A percentile compares a stretch with the other conserved stretches of the same genome.
These are phyloP conservation scores for Xylaria cubensis DNA, from an alignment of 495 filamentous ascomycete species.

Conservation along the genomic window DNA sequence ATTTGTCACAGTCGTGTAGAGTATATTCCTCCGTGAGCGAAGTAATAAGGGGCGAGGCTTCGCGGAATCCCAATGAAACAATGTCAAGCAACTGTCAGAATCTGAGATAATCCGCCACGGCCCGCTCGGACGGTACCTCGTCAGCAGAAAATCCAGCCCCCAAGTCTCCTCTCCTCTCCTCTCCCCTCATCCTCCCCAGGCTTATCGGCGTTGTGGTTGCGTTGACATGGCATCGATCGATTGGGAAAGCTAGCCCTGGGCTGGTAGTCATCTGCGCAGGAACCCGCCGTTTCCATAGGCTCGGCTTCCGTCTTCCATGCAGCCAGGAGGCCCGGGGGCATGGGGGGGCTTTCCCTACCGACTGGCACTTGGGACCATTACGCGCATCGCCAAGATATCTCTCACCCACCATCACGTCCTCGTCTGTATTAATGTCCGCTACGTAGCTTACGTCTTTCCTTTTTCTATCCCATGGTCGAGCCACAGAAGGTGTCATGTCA, in stretches of 20 bases:
- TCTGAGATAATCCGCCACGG: slow-evolving; percentile 41
- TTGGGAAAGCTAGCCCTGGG: slow-evolving; percentile 30
- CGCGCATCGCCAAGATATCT: slow-evolving; percentile 19
- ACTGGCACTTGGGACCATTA: slow-evolving; percentile 23
- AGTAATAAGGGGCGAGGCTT: background rate
- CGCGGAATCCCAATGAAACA: slow-evolving; percentile 21
- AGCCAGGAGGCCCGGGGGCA: background rate
- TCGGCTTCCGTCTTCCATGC: slow-evolving; percentile 30
- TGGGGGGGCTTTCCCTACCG: slow-evolving; percentile 6
- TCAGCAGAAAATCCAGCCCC: slow-evolving; percentile 22
- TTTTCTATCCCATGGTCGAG: background rate
- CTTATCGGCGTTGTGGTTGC: slow-evolving; percentile 30
- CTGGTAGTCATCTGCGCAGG: slow-evolving; percentile 45
- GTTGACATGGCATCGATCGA: slow-evolving; percentile 42
- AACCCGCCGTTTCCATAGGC: slow-evolving; percentile 44
- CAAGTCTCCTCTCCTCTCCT: slow-evolving; percentile 21
- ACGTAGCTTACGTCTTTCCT: background rate
- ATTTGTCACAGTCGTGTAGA: background rate
- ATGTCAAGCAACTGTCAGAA: slow-evolving; percentile 16
- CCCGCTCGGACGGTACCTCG: slow-evolving; percentile 36
- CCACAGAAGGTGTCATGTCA: slow-evolving; percentile 13
- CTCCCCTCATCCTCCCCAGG: slow-evolving; percentile 13
- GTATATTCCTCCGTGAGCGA: background rate
- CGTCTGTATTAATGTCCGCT: background rate
- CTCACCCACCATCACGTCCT: background rate